Evolutionary conservation across 2,329 filamentous ascomycete genomes (phyloP).

Genomic region (Ustilaginoidea virens): DNA sequence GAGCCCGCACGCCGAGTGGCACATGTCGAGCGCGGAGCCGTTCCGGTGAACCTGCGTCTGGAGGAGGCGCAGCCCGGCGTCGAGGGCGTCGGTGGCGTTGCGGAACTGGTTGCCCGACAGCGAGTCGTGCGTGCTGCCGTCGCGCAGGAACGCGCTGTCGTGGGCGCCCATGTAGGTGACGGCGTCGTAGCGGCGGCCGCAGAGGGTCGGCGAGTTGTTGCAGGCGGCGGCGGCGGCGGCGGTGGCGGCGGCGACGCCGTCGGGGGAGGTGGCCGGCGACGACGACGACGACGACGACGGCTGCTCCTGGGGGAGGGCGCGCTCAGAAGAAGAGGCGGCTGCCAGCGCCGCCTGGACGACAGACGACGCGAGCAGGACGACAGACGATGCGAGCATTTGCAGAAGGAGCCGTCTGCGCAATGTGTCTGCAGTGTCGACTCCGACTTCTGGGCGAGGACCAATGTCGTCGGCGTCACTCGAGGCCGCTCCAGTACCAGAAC

Average conservation of each 20-base stretch:
- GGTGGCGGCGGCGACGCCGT: conserved; percentile 7
- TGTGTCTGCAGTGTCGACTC: too few relatives aligned
- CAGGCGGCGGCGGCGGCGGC: conserved; percentile 31
- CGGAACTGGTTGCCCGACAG: conserved; percentile 58
- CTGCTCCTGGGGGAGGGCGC: too few relatives aligned
- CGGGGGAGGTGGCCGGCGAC: conserved; percentile 7
- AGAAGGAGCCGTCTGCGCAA: too few relatives aligned
- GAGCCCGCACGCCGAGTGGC: conserved; percentile 51
- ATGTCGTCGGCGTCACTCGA: too few relatives aligned
- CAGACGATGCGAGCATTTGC: too few relatives aligned
- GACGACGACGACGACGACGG: conserved; percentile 1
- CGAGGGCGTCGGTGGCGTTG: conserved; percentile 55
- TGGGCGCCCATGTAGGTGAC: conserved; percentile 69
- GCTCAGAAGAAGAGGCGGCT: too few relatives aligned
- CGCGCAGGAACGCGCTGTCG: conserved; percentile 56
- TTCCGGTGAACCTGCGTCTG: conserved; percentile 55
- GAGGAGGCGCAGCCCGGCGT: conserved; percentile 55
- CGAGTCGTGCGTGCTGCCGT: conserved; percentile 43
- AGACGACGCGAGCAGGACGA: too few relatives aligned
- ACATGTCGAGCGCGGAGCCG: conserved; percentile 46
- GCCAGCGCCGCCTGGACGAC: too few relatives aligned
- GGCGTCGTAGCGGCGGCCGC: conserved; percentile 54
- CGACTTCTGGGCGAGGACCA: too few relatives aligned
- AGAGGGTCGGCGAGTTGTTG: conserved; percentile 69
- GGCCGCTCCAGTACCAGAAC: too few relatives aligned